Base-by-base conservation (phyloP, 495 filamentous ascomycete genomes). In the Penicillium daleae region DNA sequence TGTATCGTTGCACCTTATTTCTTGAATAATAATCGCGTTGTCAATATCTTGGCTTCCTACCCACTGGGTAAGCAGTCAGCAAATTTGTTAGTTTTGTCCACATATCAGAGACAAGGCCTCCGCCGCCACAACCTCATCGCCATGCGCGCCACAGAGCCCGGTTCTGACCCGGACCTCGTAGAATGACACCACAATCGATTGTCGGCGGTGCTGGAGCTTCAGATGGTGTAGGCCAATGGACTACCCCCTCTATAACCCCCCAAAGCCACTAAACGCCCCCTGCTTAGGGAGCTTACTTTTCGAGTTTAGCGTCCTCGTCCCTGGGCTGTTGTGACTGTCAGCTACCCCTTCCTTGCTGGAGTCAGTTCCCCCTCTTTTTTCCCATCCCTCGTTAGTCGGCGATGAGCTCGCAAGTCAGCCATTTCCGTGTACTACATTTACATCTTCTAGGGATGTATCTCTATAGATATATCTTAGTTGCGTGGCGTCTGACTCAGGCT, bases 101-200 rank as follows among this genome's bases (percentile, higher is more conserved):
- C n/a, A n/a, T n/a, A n/a, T n/a, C n/a, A 31, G 29, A n/a, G 31
- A 35, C 33, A 31, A 12, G 3, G 24, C 29, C 6, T 22, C 52
- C 50, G 33, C 31, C 32, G 17, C n/a, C 52, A 12, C 29, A 33
- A 22, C 26, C 29, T 13, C 19, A 22, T 49, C 31, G 13, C 49
- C 13, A 2, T 51, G 13, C 49, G 29, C 49, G 27, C 49, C 49
- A 42, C 54, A 42, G 37, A 42, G 26, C 26, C 54, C 35, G 54
- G 54, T 56, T 40, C 32, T 56, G 54, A 24, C 8, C 27, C 33
- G 13, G 15, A 0, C n/a, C 54, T 56, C 54, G 54, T 56, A 15
- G 50, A 35, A 35, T 54, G 7, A 33, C 29, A 54, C 51, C 51
- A 31, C 6, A 54, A 54, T 54, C 51, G 51, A 54, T 8, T n/a